These are phyloP conservation scores for Sclerotinia borealis DNA, from an alignment of 2,329 filamentous ascomycete species.

Conservation along the genomic window DNA sequence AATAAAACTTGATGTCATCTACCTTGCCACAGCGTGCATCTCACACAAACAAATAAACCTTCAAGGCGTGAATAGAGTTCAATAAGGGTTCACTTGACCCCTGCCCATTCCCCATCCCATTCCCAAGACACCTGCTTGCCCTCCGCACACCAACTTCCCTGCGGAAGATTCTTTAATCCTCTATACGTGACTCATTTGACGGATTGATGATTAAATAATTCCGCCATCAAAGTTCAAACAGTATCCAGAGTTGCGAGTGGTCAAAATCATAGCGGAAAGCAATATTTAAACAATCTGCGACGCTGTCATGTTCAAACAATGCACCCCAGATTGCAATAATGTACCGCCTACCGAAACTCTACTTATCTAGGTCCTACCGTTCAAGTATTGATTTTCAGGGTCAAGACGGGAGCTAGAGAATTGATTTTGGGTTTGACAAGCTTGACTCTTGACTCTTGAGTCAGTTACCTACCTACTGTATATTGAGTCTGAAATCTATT, in stretches of 20 bases:
- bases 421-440: slow-evolving; percentile 1
- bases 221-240: background rate
- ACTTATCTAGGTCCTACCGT: too few species aligned
- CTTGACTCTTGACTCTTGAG: background rate
- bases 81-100: background rate
- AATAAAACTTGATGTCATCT: background rate
- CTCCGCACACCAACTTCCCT: background rate
- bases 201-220: background rate
- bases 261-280: background rate
- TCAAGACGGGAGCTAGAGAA: background rate
- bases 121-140: background rate
- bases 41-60: background rate
- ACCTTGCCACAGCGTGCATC: background rate
- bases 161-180: background rate
- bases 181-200: background rate
- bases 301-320: background rate
- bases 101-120: too few species aligned
- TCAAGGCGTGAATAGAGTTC: background rate
- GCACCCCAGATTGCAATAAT: background rate
- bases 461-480: too few species aligned
- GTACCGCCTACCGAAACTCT: background rate
- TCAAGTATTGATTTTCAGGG: background rate
- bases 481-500: too few species aligned
- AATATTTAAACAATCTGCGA: background rate
- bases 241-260: background rate